These are phyloP conservation scores for Coemansia sp. DNA, from an alignment of 192 early-diverging fungal species.

Conservation along the genomic window DNA sequence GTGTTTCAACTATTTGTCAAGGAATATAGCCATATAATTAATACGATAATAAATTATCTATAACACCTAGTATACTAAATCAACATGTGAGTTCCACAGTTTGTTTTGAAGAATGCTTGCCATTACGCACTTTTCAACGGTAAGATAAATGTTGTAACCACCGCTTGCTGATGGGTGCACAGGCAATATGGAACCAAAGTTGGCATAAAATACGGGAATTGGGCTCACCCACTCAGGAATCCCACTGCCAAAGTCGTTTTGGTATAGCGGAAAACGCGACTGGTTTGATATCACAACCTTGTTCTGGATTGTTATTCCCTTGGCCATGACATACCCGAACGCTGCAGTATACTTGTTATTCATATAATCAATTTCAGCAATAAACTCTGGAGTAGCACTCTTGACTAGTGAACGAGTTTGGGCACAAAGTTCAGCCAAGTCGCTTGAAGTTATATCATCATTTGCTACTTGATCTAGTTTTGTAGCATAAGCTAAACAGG, in stretches of 20 bases:
- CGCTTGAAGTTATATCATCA: neutral
- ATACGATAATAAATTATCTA: neutral
- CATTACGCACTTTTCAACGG: constrained; percentile 4
- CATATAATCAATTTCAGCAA: constrained; percentile 4
- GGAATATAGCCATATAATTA: neutral
- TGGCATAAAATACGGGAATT: constrained; percentile 12
- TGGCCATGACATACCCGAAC: constrained; percentile 9
- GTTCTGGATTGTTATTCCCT: neutral
- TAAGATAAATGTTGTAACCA: constrained; percentile 6
- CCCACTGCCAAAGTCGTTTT: constrained; percentile 25
- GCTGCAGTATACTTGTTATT: neutral
- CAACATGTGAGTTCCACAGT: constrained; percentile 9
- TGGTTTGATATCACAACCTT: constrained; percentile 20
- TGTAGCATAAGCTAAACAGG: neutral
- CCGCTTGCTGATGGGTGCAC: constrained; percentile 5
- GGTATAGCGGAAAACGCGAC: constrained; percentile 17
- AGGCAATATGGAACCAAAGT: constrained; percentile 19
- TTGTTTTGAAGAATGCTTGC: neutral
- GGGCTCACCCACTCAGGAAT: constrained; percentile 21
- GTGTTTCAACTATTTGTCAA: neutral
- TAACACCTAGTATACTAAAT: neutral
- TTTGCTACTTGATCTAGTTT: neutral
- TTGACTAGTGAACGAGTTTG: constrained; percentile 1
- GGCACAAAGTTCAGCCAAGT: constrained; percentile 8
- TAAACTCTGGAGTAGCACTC: neutral